Evolutionary conservation across 495 filamentous ascomycete species (phyloP), one percentile per base, ranked within the genome.

Genomic region (Penicillium salamii): DNA sequence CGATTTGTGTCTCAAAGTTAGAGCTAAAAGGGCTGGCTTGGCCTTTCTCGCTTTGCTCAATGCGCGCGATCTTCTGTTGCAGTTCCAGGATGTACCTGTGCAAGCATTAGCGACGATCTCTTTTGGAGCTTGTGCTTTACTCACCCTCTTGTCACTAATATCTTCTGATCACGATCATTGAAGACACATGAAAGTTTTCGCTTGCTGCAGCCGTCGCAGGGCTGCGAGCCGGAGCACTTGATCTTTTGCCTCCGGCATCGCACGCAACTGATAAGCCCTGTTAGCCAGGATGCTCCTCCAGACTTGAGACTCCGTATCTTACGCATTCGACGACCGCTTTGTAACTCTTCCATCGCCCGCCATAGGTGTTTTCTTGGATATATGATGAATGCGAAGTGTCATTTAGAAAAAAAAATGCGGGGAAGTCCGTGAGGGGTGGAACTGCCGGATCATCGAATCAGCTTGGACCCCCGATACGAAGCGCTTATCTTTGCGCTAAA

Each of bases 211-310:
- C 61, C 61, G 21, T 69, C 65, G 55, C 72, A 76, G 7, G 72
- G 70, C 49, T 66, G 61, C 5, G 63, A 63, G 13, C 68, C 71
- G 14, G 71, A 70, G 38, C 71, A 74, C 48, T 69, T 74, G 49
- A 74, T 73, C 47, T 76, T 76, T 38, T 76, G 72, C 33, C 69
- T 62, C 34, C 72, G 71, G 40, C 72, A 76, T 49, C 72, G 68
- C 39, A 60, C 57, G 51, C 71, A 72, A 33, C 71, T 75, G 46
- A 29, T 20, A 3, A 20, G 18, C 8, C n/a, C 11, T 19, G 34
- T 53, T 15, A 36, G 35, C 17, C 2, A 26, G 6, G 11, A 18
- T 12, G 23, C 13, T n/a, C 18, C 6, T 1, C 11, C 7, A 29
- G 19, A 18, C n/a, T 21, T 12, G 0, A 7, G 34, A 3, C 5